A percentile compares a stretch with the other conserved stretches of the same genome.
phyloP scores from a whole-genome alignment of 2,329 filamentous ascomycete genomes.

The Ustulina deusta region DNA sequence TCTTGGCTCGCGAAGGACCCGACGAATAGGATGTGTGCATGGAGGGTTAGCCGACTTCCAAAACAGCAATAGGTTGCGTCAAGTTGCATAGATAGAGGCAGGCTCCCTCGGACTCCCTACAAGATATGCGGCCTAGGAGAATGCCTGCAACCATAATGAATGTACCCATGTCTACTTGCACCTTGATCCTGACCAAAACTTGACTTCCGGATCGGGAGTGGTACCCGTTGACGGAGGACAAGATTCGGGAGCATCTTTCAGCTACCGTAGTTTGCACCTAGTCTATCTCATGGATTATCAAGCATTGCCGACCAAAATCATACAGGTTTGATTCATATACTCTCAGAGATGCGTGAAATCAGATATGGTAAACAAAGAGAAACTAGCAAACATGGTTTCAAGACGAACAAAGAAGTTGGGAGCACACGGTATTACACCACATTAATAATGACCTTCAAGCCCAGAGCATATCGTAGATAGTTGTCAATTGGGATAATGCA shows the following conservation, averaged over 20 bases:
- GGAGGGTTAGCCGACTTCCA: not conserved
- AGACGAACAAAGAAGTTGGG: constrained; percentile 9
- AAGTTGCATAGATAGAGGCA: not conserved
- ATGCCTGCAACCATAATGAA: not conserved
- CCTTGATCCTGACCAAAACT: not conserved
- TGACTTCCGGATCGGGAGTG: not conserved
- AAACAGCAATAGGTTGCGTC: not conserved
- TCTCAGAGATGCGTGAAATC: not conserved
- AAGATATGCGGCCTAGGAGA: not conserved
- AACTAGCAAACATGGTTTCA: constrained; percentile 6
- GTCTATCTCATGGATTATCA: not conserved
- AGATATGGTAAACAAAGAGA: constrained; percentile 20
- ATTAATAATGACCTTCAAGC: not conserved
- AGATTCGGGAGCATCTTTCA: not conserved
- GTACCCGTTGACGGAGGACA: not conserved
- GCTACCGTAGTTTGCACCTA: not conserved
- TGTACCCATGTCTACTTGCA: not conserved
- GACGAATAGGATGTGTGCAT: not conserved
- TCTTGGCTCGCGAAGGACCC: not conserved
- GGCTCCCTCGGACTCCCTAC: too few species aligned
- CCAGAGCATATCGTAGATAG: not conserved
- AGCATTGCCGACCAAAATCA: not conserved
- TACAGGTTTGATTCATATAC: not conserved
- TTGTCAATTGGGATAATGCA: not conserved
- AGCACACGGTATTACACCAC: not conserved